Evolutionary conservation across 140 eudicot genomes (phyloP).

Genomic region (Ambrosia hybrid): DNA sequence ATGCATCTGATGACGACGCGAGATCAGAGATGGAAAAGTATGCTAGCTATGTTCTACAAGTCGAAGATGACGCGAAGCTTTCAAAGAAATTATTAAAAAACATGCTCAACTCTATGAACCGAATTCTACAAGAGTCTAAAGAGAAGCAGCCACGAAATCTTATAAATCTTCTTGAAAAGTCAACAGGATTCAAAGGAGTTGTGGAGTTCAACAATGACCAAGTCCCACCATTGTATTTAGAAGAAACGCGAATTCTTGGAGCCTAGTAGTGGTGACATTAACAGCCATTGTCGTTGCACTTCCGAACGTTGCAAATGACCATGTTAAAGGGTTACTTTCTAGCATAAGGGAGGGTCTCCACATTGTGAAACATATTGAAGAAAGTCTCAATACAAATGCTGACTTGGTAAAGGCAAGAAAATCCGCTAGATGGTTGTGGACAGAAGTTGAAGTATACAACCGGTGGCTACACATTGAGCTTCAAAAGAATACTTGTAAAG

Average conservation of each 20-base stretch:
- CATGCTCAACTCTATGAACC: constrained; percentile 5
- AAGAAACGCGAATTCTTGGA: not conserved
- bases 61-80: constrained; percentile 18
- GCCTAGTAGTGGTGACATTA: constrained; percentile 15
- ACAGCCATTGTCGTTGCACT: constrained; percentile 19
- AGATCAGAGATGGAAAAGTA: constrained; percentile 9
- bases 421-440: not conserved
- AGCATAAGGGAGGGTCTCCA: constrained; percentile 4
- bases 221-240: not conserved
- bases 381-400: not conserved
- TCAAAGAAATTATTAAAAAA: constrained; percentile 9
- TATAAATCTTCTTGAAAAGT: not conserved
- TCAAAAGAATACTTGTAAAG: not conserved
- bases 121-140: constrained; percentile 5
- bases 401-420: constrained; percentile 16
- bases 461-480: constrained; percentile 10
- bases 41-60: constrained; percentile 6
- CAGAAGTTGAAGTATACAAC: constrained; percentile 11
- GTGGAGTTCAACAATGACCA: constrained; percentile 3
- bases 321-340: not conserved
- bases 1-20: constrained; percentile 3
- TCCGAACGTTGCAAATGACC: constrained; percentile 3
- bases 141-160: constrained; percentile 2
- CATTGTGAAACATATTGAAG: constrained; percentile 12
- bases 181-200: constrained; percentile 9